Percentiles rank a stretch among this genome's conserved stretches.
phyloP scores from a whole-genome alignment of 2,329 filamentous ascomycete species.

The Ascochyta pisi region DNA sequence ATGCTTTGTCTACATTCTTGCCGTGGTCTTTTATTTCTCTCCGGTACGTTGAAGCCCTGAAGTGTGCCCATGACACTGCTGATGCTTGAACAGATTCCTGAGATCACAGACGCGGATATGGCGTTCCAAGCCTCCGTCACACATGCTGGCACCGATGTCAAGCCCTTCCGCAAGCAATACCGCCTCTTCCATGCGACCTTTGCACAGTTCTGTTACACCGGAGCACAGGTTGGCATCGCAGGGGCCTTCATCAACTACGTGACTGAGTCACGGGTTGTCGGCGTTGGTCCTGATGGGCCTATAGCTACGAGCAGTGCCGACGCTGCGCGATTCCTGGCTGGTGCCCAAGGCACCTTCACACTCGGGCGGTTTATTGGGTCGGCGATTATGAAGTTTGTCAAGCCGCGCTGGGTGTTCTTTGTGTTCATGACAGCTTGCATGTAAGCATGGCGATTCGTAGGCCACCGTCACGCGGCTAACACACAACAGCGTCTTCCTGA shows the following conservation, averaged over 20 bases:
- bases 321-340: conserved; percentile 73
- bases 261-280: conserved; percentile 53
- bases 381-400: conserved; percentile 69
- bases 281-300: conserved; percentile 5
- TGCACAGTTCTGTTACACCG: conserved; percentile 82
- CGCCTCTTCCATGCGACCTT: conserved; percentile 77
- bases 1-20: conserved; percentile 64
- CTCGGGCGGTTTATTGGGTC: conserved; percentile 74
- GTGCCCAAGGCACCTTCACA: conserved; percentile 76
- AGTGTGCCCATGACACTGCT: background rate
- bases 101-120: conserved; percentile 58
- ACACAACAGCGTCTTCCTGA: conserved; percentile 61
- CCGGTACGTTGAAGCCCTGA: conserved; percentile 18
- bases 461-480: conserved; percentile 73
- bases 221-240: conserved; percentile 68
- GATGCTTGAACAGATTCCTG: conserved; percentile 4
- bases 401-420: conserved; percentile 74
- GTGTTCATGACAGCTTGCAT: conserved; percentile 66
- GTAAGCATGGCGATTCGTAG: conserved; percentile 67
- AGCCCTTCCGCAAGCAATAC: conserved; percentile 67
- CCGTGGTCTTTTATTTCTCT: conserved; percentile 65
- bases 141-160: conserved; percentile 49
- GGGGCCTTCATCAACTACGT: conserved; percentile 56
- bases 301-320: conserved; percentile 53
- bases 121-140: conserved; percentile 55